These are phyloP conservation scores for Trametes maxima DNA, from an alignment of 768 basidiomycete species.

Conservation along the genomic window DNA sequence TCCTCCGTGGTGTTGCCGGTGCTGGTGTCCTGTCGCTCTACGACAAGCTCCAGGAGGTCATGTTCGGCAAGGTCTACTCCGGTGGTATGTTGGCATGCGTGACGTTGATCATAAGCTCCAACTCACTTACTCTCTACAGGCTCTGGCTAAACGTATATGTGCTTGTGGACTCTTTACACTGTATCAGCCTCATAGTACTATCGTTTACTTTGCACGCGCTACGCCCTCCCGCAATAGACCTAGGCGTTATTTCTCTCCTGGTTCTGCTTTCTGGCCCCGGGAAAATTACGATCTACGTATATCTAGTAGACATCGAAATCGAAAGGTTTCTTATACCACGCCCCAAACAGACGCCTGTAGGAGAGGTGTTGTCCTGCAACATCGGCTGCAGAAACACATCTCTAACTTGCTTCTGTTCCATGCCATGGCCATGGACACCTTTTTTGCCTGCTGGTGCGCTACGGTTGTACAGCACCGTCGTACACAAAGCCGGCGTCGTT, in stretches of 20 bases:
- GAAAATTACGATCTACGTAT: conserved; percentile 24
- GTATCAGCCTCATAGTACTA: conserved; percentile 35
- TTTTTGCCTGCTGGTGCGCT: background rate
- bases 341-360: background rate
- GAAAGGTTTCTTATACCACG: conserved; percentile 18
- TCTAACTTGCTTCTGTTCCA: conserved; percentile 12
- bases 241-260: conserved; percentile 34
- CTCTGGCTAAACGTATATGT: conserved; percentile 43
- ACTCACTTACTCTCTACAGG: conserved; percentile 28
- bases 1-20: conserved; percentile 98
- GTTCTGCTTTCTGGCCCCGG: conserved; percentile 21
- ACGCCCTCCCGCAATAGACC: conserved; percentile 37
- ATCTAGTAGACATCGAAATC: conserved; percentile 24
- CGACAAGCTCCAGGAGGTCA: conserved; percentile 94
- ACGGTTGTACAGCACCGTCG: background rate
- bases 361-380: background rate
- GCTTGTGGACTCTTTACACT: conserved; percentile 27
- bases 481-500: conserved; percentile 9
- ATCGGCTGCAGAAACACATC: too few relatives aligned
- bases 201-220: conserved; percentile 32
- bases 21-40: conserved; percentile 99
- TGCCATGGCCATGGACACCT: conserved; percentile 17
- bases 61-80: conserved; percentile 99
- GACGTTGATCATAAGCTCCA: background rate
- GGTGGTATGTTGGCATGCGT: conserved; percentile 62